These are phyloP conservation scores for Dendrobium huoshanense DNA, from an alignment of 106 monocot species.

Conservation along the genomic window DNA sequence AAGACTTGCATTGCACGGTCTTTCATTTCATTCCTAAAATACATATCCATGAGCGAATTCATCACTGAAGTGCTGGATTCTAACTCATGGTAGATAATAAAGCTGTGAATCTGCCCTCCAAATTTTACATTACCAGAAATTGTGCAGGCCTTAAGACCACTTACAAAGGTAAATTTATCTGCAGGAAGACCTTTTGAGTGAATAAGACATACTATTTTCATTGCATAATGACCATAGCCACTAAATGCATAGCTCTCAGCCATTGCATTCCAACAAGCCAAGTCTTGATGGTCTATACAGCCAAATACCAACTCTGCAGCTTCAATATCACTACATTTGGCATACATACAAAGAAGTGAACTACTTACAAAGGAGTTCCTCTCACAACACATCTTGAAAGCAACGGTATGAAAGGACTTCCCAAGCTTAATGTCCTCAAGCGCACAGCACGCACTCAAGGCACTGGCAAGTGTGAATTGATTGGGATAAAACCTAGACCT, in stretches of 20 bases:
- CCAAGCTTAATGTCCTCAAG: conserved; percentile 10
- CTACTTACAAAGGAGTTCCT: conserved; percentile 24
- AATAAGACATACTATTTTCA: conserved; percentile 16
- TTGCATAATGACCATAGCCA: conserved; percentile 22
- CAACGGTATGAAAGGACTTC: conserved; percentile 14
- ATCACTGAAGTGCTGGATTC: conserved; percentile 18
- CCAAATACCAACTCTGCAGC: conserved; percentile 20
- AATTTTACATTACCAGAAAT: not conserved
- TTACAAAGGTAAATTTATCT: conserved; percentile 19
- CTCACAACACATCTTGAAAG: conserved; percentile 19
- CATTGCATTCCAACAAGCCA: conserved; percentile 41
- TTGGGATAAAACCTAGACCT: conserved; percentile 21
- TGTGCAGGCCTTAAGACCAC: conserved; percentile 25
- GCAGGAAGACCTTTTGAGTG: conserved; percentile 7
- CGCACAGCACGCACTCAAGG: conserved; percentile 12
- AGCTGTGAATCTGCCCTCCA: conserved; percentile 25
- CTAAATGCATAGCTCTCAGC: conserved; percentile 22
- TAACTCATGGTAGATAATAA: conserved; percentile 13
- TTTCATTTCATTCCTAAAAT: conserved; percentile 16
- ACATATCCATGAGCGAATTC: conserved; percentile 33
- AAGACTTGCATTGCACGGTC: conserved; percentile 25
- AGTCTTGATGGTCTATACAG: conserved; percentile 10
- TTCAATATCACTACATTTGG: conserved; percentile 15
- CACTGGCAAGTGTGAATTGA: conserved; percentile 27
- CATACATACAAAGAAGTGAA: conserved; percentile 28